Evolutionary conservation across 2,329 filamentous ascomycete species (phyloP), one percentile per base, ranked within the genome.

Genomic region (Macrophomina pseudophaseolina): DNA sequence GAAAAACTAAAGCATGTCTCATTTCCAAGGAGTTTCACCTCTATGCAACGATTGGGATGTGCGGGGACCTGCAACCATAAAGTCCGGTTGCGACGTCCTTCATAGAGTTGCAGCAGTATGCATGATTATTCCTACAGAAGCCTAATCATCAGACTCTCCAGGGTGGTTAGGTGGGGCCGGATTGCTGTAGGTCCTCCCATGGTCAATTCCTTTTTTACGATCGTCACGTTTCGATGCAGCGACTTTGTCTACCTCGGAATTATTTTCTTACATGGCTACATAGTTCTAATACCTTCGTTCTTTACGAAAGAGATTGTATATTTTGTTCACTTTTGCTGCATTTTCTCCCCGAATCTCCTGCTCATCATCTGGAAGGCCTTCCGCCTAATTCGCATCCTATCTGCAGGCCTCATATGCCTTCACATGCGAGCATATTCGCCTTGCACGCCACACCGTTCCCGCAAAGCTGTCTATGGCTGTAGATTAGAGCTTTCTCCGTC

Each of bases 281-380:
- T 62, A 62, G 44, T 44, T 49, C 23, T 62, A 49, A 62, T 51
- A 7, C n/a, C 30, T 30, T 49, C 30, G 44, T 62, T 62, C 11
- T 35, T 32, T 38, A 14, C 16, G 2, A 44, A 14, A 9, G 42
- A 16, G 42, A n/a, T 5, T 44, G 3, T 14, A 44, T 44, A 16
- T 44, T 16, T 16, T 8, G 23, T 6, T 14, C 44, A 48, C 23
- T 23, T 23, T 23, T 2, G 23, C 23, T 23, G 23, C 23, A 23
- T 23, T 23, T 23, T 23, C 23, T 23, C 23, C 23, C 23, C 23
- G 23, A 23, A 23, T 2, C 23, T 23, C 3, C 23, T 23, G n/a
- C n/a, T 48, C 11, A 48, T 12, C 2, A 48, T 48, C 11, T 48
- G 12, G 11, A 48, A 16, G 44, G 44, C 44, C 1, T 48, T 14